Base-by-base conservation (phyloP, 768 basidiomycete genomes). In the Gloeostereum incarnatum region DNA sequence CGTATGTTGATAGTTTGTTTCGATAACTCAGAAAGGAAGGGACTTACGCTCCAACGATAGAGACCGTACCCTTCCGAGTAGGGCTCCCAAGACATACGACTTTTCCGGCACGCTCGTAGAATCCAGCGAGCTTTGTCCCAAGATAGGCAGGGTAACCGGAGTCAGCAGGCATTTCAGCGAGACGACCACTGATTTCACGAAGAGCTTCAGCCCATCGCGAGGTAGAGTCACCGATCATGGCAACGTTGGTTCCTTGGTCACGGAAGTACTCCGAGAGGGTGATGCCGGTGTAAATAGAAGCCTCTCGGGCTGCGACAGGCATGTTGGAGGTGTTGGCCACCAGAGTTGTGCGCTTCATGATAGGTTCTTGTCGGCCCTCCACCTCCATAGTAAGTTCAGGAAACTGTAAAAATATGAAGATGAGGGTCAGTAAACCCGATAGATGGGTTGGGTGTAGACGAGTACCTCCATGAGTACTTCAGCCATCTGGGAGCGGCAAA, bases 261-360 rank as follows among this genome's bases (percentile, higher is more conserved):
- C 96, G 88, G 85, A 96, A 98, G 66, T 98, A 98, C 55, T 99
- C 96, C 18, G 96, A 92, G 16, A 98, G 78, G 1, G 96, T 98
- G 63, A 98, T 98, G 50, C 96, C 96, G 38, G 96, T 99, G 65
- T 99, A 99, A 57, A 99, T 98, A 14, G 94, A 97, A 4, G 96
- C 96, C 63, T 99, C 96, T 48, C 96, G 89, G 31, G 96, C 96
- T 31, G 96, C 96, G 50, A 99, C 96, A 49, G 96, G 96, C 96
- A 99, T 99, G 68, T 98, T 98, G 35, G 96, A 99, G 2, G 96
- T 99, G 59, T 99, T 99, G 48, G 96, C 96, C 44, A 99, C 93
- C 17, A 99, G 78, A 10, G 93, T 90, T 0, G 96, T 99, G 43
- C 96, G 93, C 65, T 99, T 99, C 96, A 99, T 99, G 71, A 99